These are phyloP conservation scores for Trichothecium sympodiale DNA, from an alignment of 2,329 filamentous ascomycete species.

Conservation along the genomic window DNA sequence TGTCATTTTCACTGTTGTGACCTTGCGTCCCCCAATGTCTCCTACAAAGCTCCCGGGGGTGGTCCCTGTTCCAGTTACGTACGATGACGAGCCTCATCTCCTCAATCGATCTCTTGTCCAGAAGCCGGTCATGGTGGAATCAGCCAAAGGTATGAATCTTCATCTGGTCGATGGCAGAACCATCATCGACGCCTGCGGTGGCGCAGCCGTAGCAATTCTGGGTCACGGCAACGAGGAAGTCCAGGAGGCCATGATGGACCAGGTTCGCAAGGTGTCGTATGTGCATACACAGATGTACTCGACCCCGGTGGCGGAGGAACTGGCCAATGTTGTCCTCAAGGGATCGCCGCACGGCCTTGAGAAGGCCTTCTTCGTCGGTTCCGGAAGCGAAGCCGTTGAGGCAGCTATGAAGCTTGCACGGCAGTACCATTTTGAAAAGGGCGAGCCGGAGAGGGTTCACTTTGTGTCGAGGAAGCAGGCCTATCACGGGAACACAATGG, in stretches of 20 bases:
- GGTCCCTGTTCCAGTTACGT: too few relatives aligned
- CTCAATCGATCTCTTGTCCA: slow-evolving; percentile 22
- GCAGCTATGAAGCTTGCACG: slow-evolving; percentile 34
- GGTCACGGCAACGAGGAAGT: slow-evolving; percentile 50
- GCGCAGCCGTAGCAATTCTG: slow-evolving; percentile 48
- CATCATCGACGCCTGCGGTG: slow-evolving; percentile 24
- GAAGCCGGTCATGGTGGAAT: slow-evolving; percentile 23
- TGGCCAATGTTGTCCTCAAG: slow-evolving; percentile 15
- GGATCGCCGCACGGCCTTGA: slow-evolving; percentile 10
- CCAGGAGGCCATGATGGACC: slow-evolving; percentile 39
- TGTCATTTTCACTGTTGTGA: too few relatives aligned
- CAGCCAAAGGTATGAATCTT: slow-evolving; percentile 27
- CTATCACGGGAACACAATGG: slow-evolving; percentile 41
- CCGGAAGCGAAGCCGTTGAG: slow-evolving; percentile 28
- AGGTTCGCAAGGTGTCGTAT: slow-evolving; percentile 31
- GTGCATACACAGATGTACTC: slow-evolving; percentile 16
- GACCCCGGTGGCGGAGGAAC: slow-evolving; percentile 14
- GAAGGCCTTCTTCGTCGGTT: slow-evolving; percentile 14
- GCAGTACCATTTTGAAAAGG: slow-evolving; percentile 33
- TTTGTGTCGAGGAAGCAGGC: slow-evolving; percentile 32
- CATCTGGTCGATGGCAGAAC: slow-evolving; percentile 19
- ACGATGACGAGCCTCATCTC: too few relatives aligned
- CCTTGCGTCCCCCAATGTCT: too few relatives aligned
- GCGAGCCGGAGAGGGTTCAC: slow-evolving; percentile 22
- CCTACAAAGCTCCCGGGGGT: too few relatives aligned